These are phyloP conservation scores for Colletotrichum karsti DNA, from an alignment of 2,329 filamentous ascomycete genomes.

Conservation along the genomic window DNA sequence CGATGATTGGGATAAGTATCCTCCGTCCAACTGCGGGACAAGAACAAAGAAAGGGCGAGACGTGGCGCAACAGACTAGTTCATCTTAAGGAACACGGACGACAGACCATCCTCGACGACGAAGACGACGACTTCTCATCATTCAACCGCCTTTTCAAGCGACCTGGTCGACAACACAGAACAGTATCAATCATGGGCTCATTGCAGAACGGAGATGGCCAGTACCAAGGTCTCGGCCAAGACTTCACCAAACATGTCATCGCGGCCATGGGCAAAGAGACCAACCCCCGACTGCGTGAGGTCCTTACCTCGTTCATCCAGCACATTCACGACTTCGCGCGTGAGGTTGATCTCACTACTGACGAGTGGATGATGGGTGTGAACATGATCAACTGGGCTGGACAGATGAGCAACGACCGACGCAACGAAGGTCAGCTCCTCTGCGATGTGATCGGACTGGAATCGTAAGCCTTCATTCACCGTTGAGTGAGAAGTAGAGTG, in stretches of 20 bases:
- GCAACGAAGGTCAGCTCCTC: slow-evolving; percentile 79
- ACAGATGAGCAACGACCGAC: slow-evolving; percentile 71
- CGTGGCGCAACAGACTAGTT: not conserved
- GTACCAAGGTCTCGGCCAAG: slow-evolving; percentile 39
- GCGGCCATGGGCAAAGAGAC: slow-evolving; percentile 78
- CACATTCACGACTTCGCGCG: slow-evolving; percentile 86
- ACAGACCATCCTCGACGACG: not conserved
- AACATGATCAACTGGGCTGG: slow-evolving; percentile 67
- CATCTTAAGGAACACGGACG: not conserved
- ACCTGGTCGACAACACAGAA: too few species aligned
- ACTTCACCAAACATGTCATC: slow-evolving; percentile 79
- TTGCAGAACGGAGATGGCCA: slow-evolving; percentile 15
- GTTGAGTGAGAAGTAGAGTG: not conserved
- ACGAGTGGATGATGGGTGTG: slow-evolving; percentile 81
- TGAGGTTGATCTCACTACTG: slow-evolving; percentile 80
- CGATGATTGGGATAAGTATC: slow-evolving; percentile 9
- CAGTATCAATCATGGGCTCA: slow-evolving; percentile 6
- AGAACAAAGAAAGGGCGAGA: not conserved
- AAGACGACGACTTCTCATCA: too few species aligned
- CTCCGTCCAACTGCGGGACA: not conserved
- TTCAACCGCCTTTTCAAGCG: too few species aligned
- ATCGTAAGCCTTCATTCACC: slow-evolving; percentile 48
- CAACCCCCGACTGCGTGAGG: slow-evolving; percentile 70
- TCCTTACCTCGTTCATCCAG: slow-evolving; percentile 73
- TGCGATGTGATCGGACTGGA: slow-evolving; percentile 80